Conservation (phyloP, 441 rosid genomes). For the Brassica hybrid region DNA sequence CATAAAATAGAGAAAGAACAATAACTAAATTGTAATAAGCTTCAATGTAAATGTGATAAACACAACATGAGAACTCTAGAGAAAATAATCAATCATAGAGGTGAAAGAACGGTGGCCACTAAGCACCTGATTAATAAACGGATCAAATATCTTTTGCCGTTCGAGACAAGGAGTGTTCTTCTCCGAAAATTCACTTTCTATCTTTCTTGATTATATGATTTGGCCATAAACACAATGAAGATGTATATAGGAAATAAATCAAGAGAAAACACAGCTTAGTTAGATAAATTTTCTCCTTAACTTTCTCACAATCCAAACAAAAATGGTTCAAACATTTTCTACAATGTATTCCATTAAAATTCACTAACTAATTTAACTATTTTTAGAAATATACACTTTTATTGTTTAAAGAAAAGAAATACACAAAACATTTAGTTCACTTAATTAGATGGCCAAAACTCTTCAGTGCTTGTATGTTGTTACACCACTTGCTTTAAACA, state of each 20-base stretch:
- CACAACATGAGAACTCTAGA: neutral
- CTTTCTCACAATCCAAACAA: conserved; percentile 35
- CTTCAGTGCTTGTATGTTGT: neutral
- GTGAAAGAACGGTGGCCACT: neutral
- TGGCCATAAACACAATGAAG: conserved; percentile 49
- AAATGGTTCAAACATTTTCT: conserved; percentile 1
- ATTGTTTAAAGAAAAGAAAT: neutral
- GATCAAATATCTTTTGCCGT: neutral
- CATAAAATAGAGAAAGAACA: neutral
- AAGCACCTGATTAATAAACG: neutral
- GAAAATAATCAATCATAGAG: neutral
- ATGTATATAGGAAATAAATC: conserved; percentile 34
- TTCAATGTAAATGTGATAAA: neutral
- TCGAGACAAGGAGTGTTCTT: neutral
- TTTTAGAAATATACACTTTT: neutral
- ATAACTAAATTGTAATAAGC: neutral
- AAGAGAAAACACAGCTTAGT: conserved; percentile 32
- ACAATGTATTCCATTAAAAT: neutral
- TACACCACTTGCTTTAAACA: neutral
- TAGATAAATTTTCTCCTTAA: conserved; percentile 31
- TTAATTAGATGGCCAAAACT: conserved; percentile 1
- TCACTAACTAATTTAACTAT: conserved; percentile 4
- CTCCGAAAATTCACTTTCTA: neutral
- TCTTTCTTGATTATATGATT: conserved; percentile 10
- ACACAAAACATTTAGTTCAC: neutral